Percentiles rank a stretch among this genome's conserved stretches.
Conservation (phyloP, 257 asterid species). For the Marsdenia floribunda region DNA sequence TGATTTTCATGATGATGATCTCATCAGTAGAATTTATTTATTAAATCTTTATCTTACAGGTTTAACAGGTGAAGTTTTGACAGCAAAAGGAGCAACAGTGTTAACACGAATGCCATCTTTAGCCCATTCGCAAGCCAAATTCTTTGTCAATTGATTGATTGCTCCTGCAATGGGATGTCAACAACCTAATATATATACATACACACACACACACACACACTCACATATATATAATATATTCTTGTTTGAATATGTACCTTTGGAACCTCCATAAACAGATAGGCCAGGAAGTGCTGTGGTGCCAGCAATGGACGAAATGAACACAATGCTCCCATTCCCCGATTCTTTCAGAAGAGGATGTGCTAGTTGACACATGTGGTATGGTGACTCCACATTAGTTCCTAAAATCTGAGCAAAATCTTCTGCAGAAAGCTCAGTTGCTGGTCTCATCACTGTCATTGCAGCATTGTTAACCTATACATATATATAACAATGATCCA, state of each 20-base stretch:
- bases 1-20: too few relatives aligned
- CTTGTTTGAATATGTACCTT: background rate
- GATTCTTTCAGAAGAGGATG: conserved; percentile 17
- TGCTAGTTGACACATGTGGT: conserved; percentile 14
- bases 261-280: conserved; percentile 2
- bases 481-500: too few relatives aligned
- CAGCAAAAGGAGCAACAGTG: conserved; percentile 7
- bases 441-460: background rate
- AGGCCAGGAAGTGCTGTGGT: background rate
- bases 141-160: conserved; percentile 15
- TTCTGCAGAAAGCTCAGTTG: background rate
- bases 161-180: background rate
- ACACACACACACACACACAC: too few relatives aligned
- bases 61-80: background rate
- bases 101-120: conserved; percentile 11
- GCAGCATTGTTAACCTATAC: conserved; percentile 1
- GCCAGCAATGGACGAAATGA: conserved; percentile 17
- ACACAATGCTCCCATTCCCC: conserved; percentile 16
- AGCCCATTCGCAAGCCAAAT: conserved; percentile 15
- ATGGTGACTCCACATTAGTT: background rate
- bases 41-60: background rate
- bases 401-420: background rate
- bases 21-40: too few relatives aligned
- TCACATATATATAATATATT: too few relatives aligned
- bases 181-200: too few relatives aligned